A percentile compares a stretch with the other conserved stretches of the same genome.
These are phyloP conservation scores for Epichloe bromicola DNA, from an alignment of 2,329 filamentous ascomycete species.

Conservation along the genomic window DNA sequence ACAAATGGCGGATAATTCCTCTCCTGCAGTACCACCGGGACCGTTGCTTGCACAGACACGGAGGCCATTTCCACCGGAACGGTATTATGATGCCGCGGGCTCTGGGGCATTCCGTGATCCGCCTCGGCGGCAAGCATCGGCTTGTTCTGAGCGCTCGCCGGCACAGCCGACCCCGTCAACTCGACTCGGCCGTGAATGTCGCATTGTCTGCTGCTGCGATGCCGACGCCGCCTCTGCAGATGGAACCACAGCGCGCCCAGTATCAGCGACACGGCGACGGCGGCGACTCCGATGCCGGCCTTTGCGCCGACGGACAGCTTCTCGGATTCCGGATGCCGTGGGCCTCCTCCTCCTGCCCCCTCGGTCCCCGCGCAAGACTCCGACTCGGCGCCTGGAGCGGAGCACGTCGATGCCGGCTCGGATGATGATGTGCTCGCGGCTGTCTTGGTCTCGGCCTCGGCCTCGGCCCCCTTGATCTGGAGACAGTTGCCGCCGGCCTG, in stretches of 20 bases:
- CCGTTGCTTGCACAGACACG: constrained; percentile 13
- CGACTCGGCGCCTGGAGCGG: constrained; percentile 26
- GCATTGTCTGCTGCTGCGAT: not conserved
- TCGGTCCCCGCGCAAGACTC: constrained; percentile 11
- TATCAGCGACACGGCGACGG: constrained; percentile 32
- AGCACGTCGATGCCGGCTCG: constrained; percentile 11
- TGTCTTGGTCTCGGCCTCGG: constrained; percentile 7
- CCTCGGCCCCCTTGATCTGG: constrained; percentile 10
- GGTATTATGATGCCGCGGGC: constrained; percentile 5
- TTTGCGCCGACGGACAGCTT: constrained; percentile 36
- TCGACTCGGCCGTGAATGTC: not conserved
- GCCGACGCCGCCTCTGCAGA: constrained; percentile 18
- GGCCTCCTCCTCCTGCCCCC: no score
- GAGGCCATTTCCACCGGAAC: constrained; percentile 43
- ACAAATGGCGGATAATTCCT: not conserved
- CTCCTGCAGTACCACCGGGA: not conserved
- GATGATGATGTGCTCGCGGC: not conserved
- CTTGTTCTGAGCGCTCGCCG: not conserved
- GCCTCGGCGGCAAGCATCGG: not conserved
- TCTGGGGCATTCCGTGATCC: not conserved
- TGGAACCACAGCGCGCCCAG: constrained; percentile 34
- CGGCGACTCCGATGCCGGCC: constrained; percentile 43
- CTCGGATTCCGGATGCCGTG: no score
- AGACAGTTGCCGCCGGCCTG: constrained; percentile 22
- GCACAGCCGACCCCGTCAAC: not conserved